These are phyloP conservation scores for Jamesozyma rosinii DNA, from an alignment of 805 yeast genomes.

Conservation along the genomic window DNA sequence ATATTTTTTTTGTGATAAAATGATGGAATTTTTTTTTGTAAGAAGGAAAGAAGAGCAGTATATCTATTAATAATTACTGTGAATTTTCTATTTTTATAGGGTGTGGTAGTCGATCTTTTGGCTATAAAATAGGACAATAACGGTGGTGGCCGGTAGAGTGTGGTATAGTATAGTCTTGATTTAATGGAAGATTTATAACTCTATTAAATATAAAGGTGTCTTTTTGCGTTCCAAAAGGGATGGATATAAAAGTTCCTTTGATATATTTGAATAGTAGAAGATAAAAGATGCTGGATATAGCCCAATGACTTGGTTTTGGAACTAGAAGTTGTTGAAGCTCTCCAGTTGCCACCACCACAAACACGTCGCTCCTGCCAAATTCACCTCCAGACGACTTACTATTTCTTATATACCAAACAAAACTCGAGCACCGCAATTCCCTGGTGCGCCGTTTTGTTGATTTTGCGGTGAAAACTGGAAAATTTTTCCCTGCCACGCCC, in stretches of 20 bases:
- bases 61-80: background rate
- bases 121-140: background rate
- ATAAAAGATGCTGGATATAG: background rate
- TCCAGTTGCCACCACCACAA: background rate
- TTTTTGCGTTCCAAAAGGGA: background rate
- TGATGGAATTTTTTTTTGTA: too few relatives aligned
- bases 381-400: background rate
- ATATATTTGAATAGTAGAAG: constrained; percentile 1
- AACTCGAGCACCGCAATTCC: background rate
- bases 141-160: background rate
- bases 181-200: constrained; percentile 2
- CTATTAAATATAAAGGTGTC: constrained; percentile 3
- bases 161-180: background rate
- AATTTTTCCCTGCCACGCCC: background rate
- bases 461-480: background rate
- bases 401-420: background rate
- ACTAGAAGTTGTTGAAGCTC: background rate
- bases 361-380: background rate
- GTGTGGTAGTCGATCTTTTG: background rate
- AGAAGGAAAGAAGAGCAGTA: too few relatives aligned
- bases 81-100: background rate
- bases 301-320: constrained; percentile 1
- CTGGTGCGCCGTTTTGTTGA: background rate
- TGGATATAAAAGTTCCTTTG: constrained; percentile 1
- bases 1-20: too few relatives aligned